Base-by-base conservation (phyloP, 192 early-diverging fungal genomes). In the Coemansia javaensis region DNA sequence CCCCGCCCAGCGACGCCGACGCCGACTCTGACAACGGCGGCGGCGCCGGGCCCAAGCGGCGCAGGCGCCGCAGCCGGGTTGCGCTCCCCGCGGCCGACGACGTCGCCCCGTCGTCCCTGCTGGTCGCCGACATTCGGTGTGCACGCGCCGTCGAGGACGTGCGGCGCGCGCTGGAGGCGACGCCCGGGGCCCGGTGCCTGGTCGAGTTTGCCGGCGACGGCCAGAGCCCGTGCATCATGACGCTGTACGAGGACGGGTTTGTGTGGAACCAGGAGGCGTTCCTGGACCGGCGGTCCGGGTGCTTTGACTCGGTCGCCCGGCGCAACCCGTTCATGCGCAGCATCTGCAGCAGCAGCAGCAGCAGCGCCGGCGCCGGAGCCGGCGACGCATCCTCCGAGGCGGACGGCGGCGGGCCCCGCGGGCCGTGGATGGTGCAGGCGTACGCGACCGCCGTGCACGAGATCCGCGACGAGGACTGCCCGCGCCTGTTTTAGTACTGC, bases 201-300 rank as follows among this genome's bases (percentile, higher is more conserved):
- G 63, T 66, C 18, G 56, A 66, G 45, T 59, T 53, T 36, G 22
- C 9, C 31, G 23, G 40, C 25, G 46, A 41, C 41, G 47, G 37
- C 20, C 30, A 32, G 11, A 14, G 32, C 1, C 40, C 57, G 7
- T 59, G 46, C 47, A 53, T 66, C 18, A 66, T 58, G 56, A 66
- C 64, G 0, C 40, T 66, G 51, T 52, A 56, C 23, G 50, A 66
- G 18, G 64, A 66, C 45, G 64, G 64, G 10, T 66, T 66, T 59
- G 56, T 66, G 37, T 66, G 63, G 63, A 66, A 66, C 46, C 56
- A 54, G 31, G 56, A 58, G 31, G 44, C 45, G 7, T 58, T 66
- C 20, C 10, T 66, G 21, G 27, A 53, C 21, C 50, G 56, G 3
- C 39, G 44, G 44, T 59, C 63, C 20, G 16, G 40, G 16, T 40